These are phyloP conservation scores for Coemansia sp. DNA, from an alignment of 192 early-diverging fungal species.

Conservation along the genomic window DNA sequence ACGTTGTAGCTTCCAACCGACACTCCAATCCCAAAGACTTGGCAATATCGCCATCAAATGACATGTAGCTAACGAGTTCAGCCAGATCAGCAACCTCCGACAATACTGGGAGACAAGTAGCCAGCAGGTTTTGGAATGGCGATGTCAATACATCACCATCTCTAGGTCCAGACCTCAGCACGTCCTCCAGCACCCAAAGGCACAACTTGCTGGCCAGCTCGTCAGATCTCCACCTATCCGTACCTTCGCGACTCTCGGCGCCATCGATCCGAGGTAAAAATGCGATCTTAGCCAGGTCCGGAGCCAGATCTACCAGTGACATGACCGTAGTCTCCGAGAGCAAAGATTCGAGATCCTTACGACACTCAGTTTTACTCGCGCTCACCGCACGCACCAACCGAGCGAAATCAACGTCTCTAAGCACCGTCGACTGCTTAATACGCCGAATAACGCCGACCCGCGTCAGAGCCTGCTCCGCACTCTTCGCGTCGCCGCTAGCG, in stretches of 20 bases:
- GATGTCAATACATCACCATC: not conserved
- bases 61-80: slow-evolving; percentile 1
- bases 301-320: slow-evolving; percentile 9
- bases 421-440: slow-evolving; percentile 12
- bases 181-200: slow-evolving; percentile 7
- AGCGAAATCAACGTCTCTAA: not conserved
- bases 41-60: slow-evolving; percentile 15
- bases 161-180: not conserved
- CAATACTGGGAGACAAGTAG: not conserved
- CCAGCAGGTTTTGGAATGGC: not conserved
- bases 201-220: slow-evolving; percentile 19
- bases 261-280: not conserved
- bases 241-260: not conserved
- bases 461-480: slow-evolving; percentile 13
- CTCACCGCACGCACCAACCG: not conserved
- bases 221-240: not conserved
- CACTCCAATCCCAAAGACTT: slow-evolving; percentile 1
- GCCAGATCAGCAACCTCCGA: slow-evolving; percentile 8
- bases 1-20: slow-evolving; percentile 9
- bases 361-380: slow-evolving; percentile 11
- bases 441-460: slow-evolving; percentile 16
- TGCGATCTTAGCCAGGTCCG: slow-evolving; percentile 4
- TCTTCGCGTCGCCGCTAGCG: not conserved
- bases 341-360: not conserved
- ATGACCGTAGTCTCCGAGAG: not conserved